phyloP scores from a whole-genome alignment of 495 filamentous ascomycete species.

The Penicillium macrosclerotiorum region DNA sequence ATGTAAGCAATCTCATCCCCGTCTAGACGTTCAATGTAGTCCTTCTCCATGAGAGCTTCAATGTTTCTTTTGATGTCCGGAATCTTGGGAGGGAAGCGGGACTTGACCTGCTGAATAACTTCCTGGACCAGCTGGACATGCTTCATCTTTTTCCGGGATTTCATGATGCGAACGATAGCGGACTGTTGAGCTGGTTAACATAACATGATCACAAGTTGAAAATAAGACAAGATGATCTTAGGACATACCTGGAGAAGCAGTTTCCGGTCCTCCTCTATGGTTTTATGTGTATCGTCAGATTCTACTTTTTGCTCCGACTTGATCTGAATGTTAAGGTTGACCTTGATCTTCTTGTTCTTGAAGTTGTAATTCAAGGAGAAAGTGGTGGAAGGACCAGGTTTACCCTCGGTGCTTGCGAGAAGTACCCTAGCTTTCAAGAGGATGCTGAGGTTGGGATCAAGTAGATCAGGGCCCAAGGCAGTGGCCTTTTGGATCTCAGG shows the following conservation, averaged over 20 bases:
- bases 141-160: constrained; percentile 98
- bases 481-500: constrained; percentile 83
- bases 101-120: constrained; percentile 89
- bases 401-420: constrained; percentile 64
- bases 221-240: constrained; percentile 1
- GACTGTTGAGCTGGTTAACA: constrained; percentile 58
- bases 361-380: constrained; percentile 89
- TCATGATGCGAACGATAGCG: constrained; percentile 98
- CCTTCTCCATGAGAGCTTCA: constrained; percentile 97
- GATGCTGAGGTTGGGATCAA: constrained; percentile 81
- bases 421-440: constrained; percentile 91
- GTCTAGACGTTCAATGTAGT: constrained; percentile 94
- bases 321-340: constrained; percentile 93
- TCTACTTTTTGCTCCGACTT: constrained; percentile 95
- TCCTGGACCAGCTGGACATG: constrained; percentile 90
- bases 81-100: constrained; percentile 90
- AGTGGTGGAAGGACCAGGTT: constrained; percentile 69
- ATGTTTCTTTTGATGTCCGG: constrained; percentile 99
- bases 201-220: constrained; percentile 11
- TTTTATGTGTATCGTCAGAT: constrained; percentile 96
- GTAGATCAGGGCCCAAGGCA: constrained; percentile 69
- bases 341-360: constrained; percentile 95
- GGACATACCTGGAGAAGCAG: constrained; percentile 87
- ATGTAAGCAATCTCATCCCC: constrained; percentile 93
- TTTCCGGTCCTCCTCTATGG: constrained; percentile 97